A percentile compares a stretch with the other conserved stretches of the same genome.
Evolutionary conservation across 1,139 yeast genomes (phyloP).

Genomic region (Yarrowia galli): DNA sequence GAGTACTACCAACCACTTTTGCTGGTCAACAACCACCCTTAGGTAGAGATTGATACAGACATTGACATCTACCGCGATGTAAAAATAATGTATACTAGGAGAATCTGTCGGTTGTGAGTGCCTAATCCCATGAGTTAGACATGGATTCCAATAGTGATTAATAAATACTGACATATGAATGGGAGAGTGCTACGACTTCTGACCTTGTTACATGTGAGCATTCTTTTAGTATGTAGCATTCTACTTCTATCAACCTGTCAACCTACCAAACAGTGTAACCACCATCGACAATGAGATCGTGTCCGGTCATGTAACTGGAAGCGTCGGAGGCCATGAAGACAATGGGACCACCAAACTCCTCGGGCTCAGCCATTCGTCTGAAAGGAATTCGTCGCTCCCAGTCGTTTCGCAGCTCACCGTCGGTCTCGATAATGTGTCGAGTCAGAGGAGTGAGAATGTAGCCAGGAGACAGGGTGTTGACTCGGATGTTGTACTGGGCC

Average conservation of each 20-base stretch:
- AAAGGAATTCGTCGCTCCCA: conserved; percentile 76
- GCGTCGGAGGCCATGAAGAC: conserved; percentile 76
- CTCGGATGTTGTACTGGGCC: conserved; percentile 79
- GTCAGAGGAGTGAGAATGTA: conserved; percentile 75
- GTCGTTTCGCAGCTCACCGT: conserved; percentile 58
- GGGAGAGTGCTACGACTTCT: no score
- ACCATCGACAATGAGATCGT: conserved; percentile 81
- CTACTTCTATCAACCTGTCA: no score
- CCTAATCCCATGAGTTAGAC: not conserved
- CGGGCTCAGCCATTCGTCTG: conserved; percentile 80
- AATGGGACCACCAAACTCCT: conserved; percentile 80
- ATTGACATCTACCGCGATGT: conserved; percentile 32
- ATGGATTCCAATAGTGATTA: conserved; percentile 1
- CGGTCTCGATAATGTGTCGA: conserved; percentile 62
- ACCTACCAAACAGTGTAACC: conserved; percentile 73
- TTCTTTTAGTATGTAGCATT: no score
- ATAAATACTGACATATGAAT: not conserved
- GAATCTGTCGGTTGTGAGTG: not conserved
- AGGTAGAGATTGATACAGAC: conserved; percentile 30
- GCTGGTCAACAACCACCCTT: not conserved
- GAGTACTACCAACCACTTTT: not conserved
- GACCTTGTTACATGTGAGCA: no score
- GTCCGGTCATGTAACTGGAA: conserved; percentile 82
- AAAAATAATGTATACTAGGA: conserved; percentile 31
- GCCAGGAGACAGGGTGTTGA: conserved; percentile 82